These are phyloP conservation scores for Austropuccinia psidii DNA, from an alignment of 1,284 basidiomycete species.

Conservation along the genomic window DNA sequence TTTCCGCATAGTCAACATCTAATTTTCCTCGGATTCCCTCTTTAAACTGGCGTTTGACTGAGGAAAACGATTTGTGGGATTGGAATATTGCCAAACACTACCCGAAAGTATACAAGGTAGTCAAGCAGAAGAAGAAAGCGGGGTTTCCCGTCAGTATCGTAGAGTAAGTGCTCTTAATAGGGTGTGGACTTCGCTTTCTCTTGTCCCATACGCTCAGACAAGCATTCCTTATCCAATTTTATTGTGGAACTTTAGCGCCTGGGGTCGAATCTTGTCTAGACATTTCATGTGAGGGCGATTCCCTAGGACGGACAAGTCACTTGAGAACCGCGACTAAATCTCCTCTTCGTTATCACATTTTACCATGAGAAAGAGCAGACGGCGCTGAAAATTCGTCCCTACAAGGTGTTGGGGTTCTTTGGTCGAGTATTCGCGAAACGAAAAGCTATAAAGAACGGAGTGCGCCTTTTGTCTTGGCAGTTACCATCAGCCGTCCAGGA, in stretches of 20 bases:
- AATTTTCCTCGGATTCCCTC: conserved; percentile 22
- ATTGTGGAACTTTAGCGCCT: conserved; percentile 2
- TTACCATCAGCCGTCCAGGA: conserved; percentile 18
- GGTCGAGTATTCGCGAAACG: conserved; percentile 25
- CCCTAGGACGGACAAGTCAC: neutral
- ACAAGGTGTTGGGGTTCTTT: conserved; percentile 21
- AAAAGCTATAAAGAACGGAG: conserved; percentile 2
- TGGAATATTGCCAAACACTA: conserved; percentile 22
- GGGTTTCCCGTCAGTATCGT: conserved; percentile 27
- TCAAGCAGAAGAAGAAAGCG: conserved; percentile 21
- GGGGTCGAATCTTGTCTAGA: conserved; percentile 17
- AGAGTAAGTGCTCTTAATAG: conserved; percentile 12
- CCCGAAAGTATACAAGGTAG: conserved; percentile 7
- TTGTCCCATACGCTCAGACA: neutral
- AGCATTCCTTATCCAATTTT: neutral
- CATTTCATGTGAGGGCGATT: conserved; percentile 31
- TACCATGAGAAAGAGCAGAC: neutral
- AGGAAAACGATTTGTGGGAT: conserved; percentile 17
- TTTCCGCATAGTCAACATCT: conserved; percentile 10
- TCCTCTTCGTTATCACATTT: neutral
- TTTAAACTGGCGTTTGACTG: conserved; percentile 9
- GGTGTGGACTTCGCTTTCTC: neutral
- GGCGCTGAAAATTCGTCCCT: neutral
- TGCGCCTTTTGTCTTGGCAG: conserved; percentile 25
- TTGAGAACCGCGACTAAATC: neutral